Conservation (phyloP, 2,329 filamentous ascomycete genomes). For the Dryadomyces quercivorus region DNA sequence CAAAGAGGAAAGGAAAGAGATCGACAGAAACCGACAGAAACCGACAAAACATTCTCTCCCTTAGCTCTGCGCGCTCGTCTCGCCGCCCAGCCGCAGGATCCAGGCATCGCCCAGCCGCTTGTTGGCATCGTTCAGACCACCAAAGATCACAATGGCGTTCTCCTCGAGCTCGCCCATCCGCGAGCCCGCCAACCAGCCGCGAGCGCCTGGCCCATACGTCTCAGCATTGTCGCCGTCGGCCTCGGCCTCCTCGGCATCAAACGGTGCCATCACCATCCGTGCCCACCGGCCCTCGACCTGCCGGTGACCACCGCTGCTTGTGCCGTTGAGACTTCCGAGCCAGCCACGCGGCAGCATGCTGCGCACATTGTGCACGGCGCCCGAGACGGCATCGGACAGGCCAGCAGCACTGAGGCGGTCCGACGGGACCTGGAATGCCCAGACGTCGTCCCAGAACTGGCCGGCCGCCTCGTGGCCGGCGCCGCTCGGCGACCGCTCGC, state of each 20-base stretch:
- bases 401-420: slow-evolving; percentile 41
- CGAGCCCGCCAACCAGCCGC: slow-evolving; percentile 47
- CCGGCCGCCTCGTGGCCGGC: slow-evolving; percentile 38
- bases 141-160: slow-evolving; percentile 46
- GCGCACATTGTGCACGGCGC: slow-evolving; percentile 29
- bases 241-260: slow-evolving; percentile 35
- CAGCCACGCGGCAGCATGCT: slow-evolving; percentile 6
- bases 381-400: slow-evolving; percentile 41
- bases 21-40: too few species aligned
- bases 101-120: slow-evolving; percentile 47
- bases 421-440: slow-evolving; percentile 50
- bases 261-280: slow-evolving; percentile 31
- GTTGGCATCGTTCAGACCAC: slow-evolving; percentile 41
- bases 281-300: slow-evolving; percentile 42
- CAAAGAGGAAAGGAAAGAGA: background rate
- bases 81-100: slow-evolving; percentile 42
- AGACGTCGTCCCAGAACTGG: slow-evolving; percentile 47
- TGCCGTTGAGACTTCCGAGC: slow-evolving; percentile 5
- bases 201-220: slow-evolving; percentile 33
- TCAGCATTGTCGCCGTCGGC: slow-evolving; percentile 28
- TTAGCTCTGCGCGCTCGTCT: slow-evolving; percentile 5
- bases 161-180: slow-evolving; percentile 47
- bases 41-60: background rate
- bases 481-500: slow-evolving; percentile 38
- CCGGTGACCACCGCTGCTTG: background rate